A percentile compares a stretch with the other conserved stretches of the same genome.
phyloP scores from a whole-genome alignment of 768 basidiomycete genomes.

The Tremella fuciformis region DNA sequence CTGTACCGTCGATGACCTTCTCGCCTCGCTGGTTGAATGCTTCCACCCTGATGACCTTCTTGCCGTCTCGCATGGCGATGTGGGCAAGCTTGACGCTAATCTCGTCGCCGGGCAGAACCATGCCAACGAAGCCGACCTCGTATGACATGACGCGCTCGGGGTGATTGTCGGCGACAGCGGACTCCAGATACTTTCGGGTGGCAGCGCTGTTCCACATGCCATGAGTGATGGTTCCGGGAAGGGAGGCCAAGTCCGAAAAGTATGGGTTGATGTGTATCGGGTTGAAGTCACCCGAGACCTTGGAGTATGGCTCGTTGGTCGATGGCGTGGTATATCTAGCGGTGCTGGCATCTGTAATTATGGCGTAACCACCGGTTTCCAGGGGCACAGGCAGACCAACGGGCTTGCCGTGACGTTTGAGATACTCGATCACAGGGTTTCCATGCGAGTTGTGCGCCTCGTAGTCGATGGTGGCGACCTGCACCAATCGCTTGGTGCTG shows the following conservation, averaged over 20 bases:
- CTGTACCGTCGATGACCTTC: conserved; percentile 86
- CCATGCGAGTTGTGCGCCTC: conserved; percentile 82
- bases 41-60: conserved; percentile 84
- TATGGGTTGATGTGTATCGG: conserved; percentile 99
- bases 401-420: conserved; percentile 81
- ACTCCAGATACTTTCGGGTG: conserved; percentile 87
- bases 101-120: conserved; percentile 89
- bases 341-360: conserved; percentile 63
- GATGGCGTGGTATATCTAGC: conserved; percentile 76
- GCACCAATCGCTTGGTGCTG: conserved; percentile 80
- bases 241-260: conserved; percentile 86
- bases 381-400: conserved; percentile 75
- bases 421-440: conserved; percentile 88
- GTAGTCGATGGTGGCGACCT: conserved; percentile 84
- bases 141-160: conserved; percentile 91
- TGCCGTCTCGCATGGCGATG: conserved; percentile 85
- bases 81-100: conserved; percentile 84
- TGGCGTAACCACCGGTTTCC: conserved; percentile 78
- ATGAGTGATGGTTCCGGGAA: conserved; percentile 96
- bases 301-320: conserved; percentile 93
- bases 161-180: conserved; percentile 84
- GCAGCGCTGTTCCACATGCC: conserved; percentile 97
- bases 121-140: conserved; percentile 91
- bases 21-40: conserved; percentile 80
- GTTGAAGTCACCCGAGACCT: conserved; percentile 95